Evolutionary conservation across 345 rosid species (phyloP), one percentile per base, ranked within the genome.

Genomic region (Gossypium arboreum): DNA sequence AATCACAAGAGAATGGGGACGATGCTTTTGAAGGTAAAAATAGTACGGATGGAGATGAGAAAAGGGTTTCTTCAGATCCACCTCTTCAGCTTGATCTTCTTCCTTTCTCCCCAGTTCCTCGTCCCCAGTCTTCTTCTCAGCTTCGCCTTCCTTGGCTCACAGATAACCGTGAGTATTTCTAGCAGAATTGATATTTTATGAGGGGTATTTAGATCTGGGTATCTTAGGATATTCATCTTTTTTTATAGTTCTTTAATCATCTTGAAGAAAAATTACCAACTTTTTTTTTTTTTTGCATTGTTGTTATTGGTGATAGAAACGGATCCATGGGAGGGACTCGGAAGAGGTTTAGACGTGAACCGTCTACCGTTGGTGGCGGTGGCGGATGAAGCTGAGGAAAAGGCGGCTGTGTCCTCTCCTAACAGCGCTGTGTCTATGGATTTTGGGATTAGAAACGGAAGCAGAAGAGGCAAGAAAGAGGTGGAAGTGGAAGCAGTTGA

Each of bases 351-450:
- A 2, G 94, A 85, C 43, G 89, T 80, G 83, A 84, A 87, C 88
- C 84, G 81, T 68, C 34, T 79, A n/a, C 86, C 85, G 71, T 80
- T 51, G 77, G 81, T 52, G 13, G 61, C 39, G 13, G 75, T 48
- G 44, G 62, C 24, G 18, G 81, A 80, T 65, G 91, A 84, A 1
- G 85, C 74, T 9, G 93, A 84, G 18, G 93, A 87, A 5, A 90
- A 84, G 43, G 84, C 81, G 60, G 85, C 88, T 64, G 72, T 86
- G 56, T 88, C 95, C 45, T 92, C 97, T 1, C 97, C 97, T 0
- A 84, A 92, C 81, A 92, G 98, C 15, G 90, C 86, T 50, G 89
- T 83, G 73, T 95, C 99, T 66, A 80, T 91, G 86, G 98, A 92
- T 15, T 92, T 95, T 77, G 92, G 97, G 58, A 77, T 87, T 2